phyloP scores from a whole-genome alignment of 2,329 filamentous ascomycete genomes.

The Claviceps citrina region DNA sequence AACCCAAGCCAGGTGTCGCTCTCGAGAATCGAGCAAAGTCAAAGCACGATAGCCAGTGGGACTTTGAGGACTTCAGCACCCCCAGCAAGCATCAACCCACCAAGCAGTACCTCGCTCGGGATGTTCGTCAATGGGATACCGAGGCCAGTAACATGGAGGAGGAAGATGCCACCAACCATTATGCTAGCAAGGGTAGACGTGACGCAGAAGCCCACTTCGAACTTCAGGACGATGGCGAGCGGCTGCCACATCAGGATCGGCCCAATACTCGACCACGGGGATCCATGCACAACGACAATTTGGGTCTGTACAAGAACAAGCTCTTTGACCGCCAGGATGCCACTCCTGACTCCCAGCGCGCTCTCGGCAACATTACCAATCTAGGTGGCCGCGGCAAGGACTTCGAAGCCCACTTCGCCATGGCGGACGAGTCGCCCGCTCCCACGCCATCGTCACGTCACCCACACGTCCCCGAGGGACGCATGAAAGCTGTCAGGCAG shows the following conservation, averaged over 20 bases:
- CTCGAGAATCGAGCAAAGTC: constrained; percentile 31
- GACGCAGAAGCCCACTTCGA: constrained; percentile 76
- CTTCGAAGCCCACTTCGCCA: constrained; percentile 63
- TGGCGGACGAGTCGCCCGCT: constrained; percentile 51
- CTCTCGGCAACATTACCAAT: constrained; percentile 56
- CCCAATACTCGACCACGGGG: constrained; percentile 33
- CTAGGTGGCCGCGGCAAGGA: constrained; percentile 58
- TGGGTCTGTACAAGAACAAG: constrained; percentile 61
- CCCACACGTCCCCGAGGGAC: constrained; percentile 38
- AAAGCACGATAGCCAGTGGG: constrained; percentile 65
- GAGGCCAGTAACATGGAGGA: constrained; percentile 35
- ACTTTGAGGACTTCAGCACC: constrained; percentile 75
- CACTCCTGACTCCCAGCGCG: constrained; percentile 22
- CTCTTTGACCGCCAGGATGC: constrained; percentile 46
- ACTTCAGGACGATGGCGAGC: constrained; percentile 58
- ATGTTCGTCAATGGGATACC: constrained; percentile 66
- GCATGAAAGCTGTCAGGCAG: constrained; percentile 55
- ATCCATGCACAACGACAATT: constrained; percentile 48
- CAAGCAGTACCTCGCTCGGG: constrained; percentile 46
- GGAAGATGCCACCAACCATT: constrained; percentile 42
- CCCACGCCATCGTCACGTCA: constrained; percentile 20
- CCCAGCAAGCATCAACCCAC: constrained; percentile 54
- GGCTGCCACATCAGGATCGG: constrained; percentile 32
- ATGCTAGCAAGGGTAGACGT: constrained; percentile 53
- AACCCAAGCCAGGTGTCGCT: constrained; percentile 25